Evolutionary conservation across 2,329 filamentous ascomycete genomes (phyloP).

Genomic region (Stagonosporopsis tanaceti): DNA sequence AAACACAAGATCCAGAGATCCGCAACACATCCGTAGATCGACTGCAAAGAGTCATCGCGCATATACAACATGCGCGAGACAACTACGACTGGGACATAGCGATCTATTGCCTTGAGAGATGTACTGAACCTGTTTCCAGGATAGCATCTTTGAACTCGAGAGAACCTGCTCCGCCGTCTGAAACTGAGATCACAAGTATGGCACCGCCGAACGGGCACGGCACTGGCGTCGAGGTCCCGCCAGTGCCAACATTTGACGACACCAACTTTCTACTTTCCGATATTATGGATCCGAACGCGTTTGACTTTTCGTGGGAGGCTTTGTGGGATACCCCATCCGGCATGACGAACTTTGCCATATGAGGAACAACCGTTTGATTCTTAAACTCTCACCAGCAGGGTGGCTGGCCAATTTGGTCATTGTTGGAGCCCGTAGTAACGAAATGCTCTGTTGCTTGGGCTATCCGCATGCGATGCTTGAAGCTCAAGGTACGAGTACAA

Average conservation of each 20-base stretch:
- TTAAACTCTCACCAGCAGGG: not conserved
- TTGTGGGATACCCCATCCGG: slow-evolving; percentile 48
- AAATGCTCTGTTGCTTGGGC: not conserved
- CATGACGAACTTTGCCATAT: slow-evolving; percentile 43
- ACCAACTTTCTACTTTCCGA: slow-evolving; percentile 40
- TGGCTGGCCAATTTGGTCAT: not conserved
- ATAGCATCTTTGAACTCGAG: slow-evolving; percentile 43
- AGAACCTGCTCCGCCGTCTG: slow-evolving; percentile 28
- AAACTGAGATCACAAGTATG: slow-evolving; percentile 26
- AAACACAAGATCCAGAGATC: slow-evolving; percentile 58
- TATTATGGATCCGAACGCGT: slow-evolving; percentile 43
- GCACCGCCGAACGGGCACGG: slow-evolving; percentile 16
- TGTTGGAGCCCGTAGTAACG: not conserved
- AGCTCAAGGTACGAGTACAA: not conserved
- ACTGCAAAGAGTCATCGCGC: slow-evolving; percentile 58
- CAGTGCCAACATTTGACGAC: slow-evolving; percentile 39
- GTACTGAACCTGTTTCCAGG: slow-evolving; percentile 47
- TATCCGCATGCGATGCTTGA: not conserved
- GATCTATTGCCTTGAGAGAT: slow-evolving; percentile 60
- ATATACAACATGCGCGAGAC: slow-evolving; percentile 57
- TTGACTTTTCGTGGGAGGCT: slow-evolving; percentile 50
- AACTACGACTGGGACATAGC: slow-evolving; percentile 65
- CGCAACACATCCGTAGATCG: slow-evolving; percentile 57
- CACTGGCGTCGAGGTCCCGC: slow-evolving; percentile 9
- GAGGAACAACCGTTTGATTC: not conserved